Evolutionary conservation across 345 rosid genomes (phyloP), one percentile per base, ranked within the genome.

Genomic region (Lumnitzera racemosa): DNA sequence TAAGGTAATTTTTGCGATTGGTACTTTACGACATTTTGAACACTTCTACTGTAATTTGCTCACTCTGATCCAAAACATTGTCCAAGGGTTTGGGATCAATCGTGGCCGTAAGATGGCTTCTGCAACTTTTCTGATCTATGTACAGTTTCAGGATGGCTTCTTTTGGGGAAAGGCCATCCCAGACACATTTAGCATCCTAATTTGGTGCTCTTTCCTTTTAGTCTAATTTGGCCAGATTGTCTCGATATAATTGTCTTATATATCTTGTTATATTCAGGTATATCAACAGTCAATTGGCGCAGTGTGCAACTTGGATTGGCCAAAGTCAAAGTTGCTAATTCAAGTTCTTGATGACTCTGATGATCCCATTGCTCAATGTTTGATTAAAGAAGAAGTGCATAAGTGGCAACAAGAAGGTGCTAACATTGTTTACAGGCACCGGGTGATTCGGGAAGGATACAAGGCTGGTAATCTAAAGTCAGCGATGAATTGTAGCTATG

Each of bases 321-420:
- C 69, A 0, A 65, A 65, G 51, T 65, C 63, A 10, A 65, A 65
- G 14, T 7, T 65, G 56, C 55, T 65, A 51, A 65, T 65, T 52
- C 69, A 65, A 58, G 69, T 65, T 46, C 69, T 65, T 9, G 69
- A 65, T 17, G 69, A 65, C 53, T 65, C 69, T 12, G 69, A 65
- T 43, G 69, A 65, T n/a, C 69, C 69, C 11, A 52, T 47, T 9
- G 56, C 69, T 17, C 69, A 65, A 46, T 50, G 36, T 46, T 57
- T 65, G 62, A 65, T 65, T 29, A 65, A 65, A 41, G 62, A 65
- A 43, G 69, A 65, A 51, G 69, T 65, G 49, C 46, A 49, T 46
- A 65, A 65, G 49, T 65, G 69, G 69, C 69, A 65, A 57, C 69
- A 65, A 25, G 69, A 65, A 16, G 69, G 69, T 23, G 69, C 63